phyloP scores from a whole-genome alignment of 257 asterid species.

The Rhazya stricta region DNA sequence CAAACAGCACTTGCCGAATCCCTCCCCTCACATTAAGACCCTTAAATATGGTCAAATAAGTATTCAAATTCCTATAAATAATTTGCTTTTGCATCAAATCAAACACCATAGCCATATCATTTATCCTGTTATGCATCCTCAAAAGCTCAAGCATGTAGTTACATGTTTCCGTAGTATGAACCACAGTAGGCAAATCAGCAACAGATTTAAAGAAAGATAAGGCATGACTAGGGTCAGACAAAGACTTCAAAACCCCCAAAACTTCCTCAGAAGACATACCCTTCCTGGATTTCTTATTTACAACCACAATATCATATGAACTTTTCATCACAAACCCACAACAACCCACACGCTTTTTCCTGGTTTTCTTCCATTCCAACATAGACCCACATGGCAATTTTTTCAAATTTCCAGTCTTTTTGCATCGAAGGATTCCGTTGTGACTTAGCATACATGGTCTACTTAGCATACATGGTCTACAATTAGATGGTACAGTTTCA shows the following conservation, averaged over 20 bases:
- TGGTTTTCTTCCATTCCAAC: constrained; percentile 39
- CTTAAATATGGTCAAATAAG: constrained; percentile 73
- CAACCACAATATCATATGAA: constrained; percentile 38
- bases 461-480: constrained; percentile 23
- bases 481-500: constrained; percentile 18
- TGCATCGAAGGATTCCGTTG: constrained; percentile 29
- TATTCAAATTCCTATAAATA: constrained; percentile 66
- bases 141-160: constrained; percentile 83
- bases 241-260: constrained; percentile 55
- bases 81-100: constrained; percentile 86
- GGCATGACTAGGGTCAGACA: constrained; percentile 43
- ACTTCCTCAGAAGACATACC: constrained; percentile 55
- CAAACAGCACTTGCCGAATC: constrained; percentile 58
- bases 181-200: constrained; percentile 50
- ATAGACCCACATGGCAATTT: constrained; percentile 32
- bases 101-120: constrained; percentile 75
- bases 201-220: constrained; percentile 51
- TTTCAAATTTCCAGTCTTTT: constrained; percentile 33
- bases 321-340: constrained; percentile 44
- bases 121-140: constrained; percentile 50
- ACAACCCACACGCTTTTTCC: constrained; percentile 28
- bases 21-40: constrained; percentile 70
- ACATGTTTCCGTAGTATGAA: constrained; percentile 80
- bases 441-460: constrained; percentile 25
- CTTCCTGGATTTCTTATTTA: constrained; percentile 30